These are phyloP conservation scores for Aristolochia californica DNA, from an alignment of 164 flowering plant genomes.

Conservation along the genomic window DNA sequence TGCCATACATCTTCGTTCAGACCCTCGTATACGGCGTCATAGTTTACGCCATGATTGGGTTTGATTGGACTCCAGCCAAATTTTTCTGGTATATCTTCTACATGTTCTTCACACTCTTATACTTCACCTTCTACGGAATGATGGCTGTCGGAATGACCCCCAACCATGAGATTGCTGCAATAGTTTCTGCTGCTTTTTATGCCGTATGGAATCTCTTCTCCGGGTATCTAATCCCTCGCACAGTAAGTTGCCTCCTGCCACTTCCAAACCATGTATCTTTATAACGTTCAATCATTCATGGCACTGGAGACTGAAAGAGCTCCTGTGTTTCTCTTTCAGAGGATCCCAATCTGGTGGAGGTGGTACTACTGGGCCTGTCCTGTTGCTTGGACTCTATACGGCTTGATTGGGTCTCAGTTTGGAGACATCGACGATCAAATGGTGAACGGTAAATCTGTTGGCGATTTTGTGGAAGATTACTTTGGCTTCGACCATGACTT, in stretches of 20 bases:
- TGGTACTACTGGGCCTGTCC: conserved; percentile 47
- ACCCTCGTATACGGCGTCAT: conserved; percentile 23
- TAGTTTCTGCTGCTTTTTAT: conserved; percentile 21
- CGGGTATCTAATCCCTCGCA: conserved; percentile 25
- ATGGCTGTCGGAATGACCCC: conserved; percentile 23
- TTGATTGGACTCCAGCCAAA: conserved; percentile 17
- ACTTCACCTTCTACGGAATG: conserved; percentile 25
- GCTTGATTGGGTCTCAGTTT: conserved; percentile 39
- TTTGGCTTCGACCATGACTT: conserved; percentile 36
- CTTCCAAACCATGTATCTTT: not conserved
- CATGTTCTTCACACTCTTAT: conserved; percentile 21
- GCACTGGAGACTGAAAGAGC: not conserved
- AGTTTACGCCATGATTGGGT: conserved; percentile 36
- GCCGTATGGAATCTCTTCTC: conserved; percentile 22
- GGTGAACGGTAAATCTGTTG: conserved; percentile 17
- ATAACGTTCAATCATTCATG: not conserved
- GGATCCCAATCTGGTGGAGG: conserved; percentile 57
- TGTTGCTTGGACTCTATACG: conserved; percentile 49
- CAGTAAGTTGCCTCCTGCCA: conserved; percentile 16
- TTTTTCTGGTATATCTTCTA: conserved; percentile 23
- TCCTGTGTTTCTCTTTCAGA: conserved; percentile 19
- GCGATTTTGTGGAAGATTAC: conserved; percentile 18
- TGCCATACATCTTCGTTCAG: conserved; percentile 40
- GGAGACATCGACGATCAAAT: conserved; percentile 23
- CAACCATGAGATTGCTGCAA: conserved; percentile 18